Evolutionary conservation across 2,329 filamentous ascomycete species (phyloP).

Genomic region (Diplodia seriata): DNA sequence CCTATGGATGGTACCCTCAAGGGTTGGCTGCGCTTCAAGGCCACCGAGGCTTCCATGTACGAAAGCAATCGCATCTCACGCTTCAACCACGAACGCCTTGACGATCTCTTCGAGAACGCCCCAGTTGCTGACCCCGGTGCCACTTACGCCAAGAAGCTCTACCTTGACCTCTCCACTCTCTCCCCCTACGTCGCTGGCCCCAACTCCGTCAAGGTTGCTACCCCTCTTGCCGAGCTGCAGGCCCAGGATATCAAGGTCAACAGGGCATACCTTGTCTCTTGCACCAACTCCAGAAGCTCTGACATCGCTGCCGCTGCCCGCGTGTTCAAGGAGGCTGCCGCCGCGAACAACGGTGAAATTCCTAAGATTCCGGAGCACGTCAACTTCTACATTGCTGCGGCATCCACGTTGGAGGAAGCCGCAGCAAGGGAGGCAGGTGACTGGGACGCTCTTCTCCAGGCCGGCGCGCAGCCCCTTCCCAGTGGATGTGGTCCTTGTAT

Average conservation of each 20-base stretch:
- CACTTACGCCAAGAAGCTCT: slow-evolving; percentile 81
- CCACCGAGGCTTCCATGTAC: slow-evolving; percentile 72
- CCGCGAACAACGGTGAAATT: slow-evolving; percentile 62
- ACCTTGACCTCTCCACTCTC: slow-evolving; percentile 81
- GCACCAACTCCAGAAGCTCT: slow-evolving; percentile 83
- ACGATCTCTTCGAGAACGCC: slow-evolving; percentile 72
- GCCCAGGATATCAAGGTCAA: slow-evolving; percentile 76
- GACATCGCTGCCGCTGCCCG: slow-evolving; percentile 82
- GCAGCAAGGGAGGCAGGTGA: slow-evolving; percentile 80
- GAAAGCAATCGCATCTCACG: slow-evolving; percentile 60
- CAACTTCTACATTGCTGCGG: slow-evolving; percentile 87
- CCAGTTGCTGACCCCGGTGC: slow-evolving; percentile 77
- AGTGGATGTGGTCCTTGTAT: slow-evolving; percentile 86
- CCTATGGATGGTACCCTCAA: slow-evolving; percentile 77
- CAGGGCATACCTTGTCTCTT: slow-evolving; percentile 87
- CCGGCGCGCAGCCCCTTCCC: slow-evolving; percentile 75
- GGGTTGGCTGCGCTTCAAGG: slow-evolving; percentile 78
- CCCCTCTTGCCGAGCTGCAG: slow-evolving; percentile 76
- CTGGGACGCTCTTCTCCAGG: slow-evolving; percentile 82
- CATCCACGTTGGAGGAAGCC: slow-evolving; percentile 78
- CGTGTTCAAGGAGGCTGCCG: slow-evolving; percentile 81
- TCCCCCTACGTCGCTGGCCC: slow-evolving; percentile 86
- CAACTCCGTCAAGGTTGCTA: slow-evolving; percentile 88
- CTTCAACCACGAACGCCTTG: slow-evolving; percentile 75
- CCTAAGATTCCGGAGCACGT: slow-evolving; percentile 78